Evolutionary conservation across 352 stramenopile species (phyloP).

Genomic region (Aphanomyces euteiches): DNA sequence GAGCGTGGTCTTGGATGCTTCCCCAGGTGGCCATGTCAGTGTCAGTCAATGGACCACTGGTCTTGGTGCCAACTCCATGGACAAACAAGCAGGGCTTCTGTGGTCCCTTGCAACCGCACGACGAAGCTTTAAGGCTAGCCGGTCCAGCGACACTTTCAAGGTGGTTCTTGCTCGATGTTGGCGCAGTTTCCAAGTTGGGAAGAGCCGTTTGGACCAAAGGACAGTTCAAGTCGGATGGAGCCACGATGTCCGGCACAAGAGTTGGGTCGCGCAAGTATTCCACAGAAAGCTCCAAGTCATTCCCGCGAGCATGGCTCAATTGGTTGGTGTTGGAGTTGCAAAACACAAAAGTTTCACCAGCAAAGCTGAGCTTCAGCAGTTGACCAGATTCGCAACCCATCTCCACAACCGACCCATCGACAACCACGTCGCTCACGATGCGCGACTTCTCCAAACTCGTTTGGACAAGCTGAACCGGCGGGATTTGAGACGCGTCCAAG

Average conservation of each 20-base stretch:
- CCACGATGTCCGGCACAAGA: too few species aligned
- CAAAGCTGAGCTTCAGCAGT: conserved; percentile 37
- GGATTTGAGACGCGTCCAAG: conserved; percentile 10
- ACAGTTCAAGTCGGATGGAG: too few species aligned
- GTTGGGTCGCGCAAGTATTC: too few species aligned
- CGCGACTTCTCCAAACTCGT: background rate
- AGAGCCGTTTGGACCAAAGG: too few species aligned
- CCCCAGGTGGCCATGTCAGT: conserved; percentile 46
- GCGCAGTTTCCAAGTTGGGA: too few species aligned
- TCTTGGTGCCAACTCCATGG: conserved; percentile 44
- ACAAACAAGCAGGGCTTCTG: conserved; percentile 51
- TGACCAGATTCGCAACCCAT: conserved; percentile 19
- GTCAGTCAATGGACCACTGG: conserved; percentile 41
- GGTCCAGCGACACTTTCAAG: too few species aligned
- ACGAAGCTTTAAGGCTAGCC: background rate
- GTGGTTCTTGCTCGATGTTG: too few species aligned
- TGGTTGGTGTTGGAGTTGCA: conserved; percentile 24
- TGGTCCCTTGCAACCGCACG: background rate
- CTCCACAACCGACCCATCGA: background rate
- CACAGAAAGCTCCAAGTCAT: conserved; percentile 32
- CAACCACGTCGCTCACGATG: background rate
- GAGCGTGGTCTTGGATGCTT: conserved; percentile 43
- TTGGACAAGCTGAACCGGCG: conserved; percentile 9
- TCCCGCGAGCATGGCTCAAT: conserved; percentile 27
- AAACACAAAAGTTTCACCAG: conserved; percentile 39